Evolutionary conservation across 768 basidiomycete genomes (phyloP), one percentile per base, ranked within the genome.

Genomic region (Russula olivacea): DNA sequence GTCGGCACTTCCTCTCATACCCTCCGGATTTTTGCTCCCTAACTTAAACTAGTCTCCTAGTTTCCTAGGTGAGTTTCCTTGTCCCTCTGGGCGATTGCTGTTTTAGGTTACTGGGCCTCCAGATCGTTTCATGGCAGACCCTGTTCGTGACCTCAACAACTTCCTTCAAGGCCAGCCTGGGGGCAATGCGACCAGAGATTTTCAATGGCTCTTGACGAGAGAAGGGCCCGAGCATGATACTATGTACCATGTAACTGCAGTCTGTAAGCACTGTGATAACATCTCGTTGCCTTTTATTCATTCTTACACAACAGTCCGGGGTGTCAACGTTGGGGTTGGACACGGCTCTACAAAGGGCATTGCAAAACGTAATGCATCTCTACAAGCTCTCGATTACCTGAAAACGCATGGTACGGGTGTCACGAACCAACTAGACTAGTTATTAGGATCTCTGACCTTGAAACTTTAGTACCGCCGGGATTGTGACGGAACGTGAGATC

Each of bases 111-210:
- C 38, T 38, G 8, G 9, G 32, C 12, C 7, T 8, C 19, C 38
- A 59, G 52, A 51, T 21, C n/a, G 30, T 17, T 41, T 34, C 17
- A 64, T 66, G 59, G 48, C 19, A 41, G 66, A 66, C 38, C 63
- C 64, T 23, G 57, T 64, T 32, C 62, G 66, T 14, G 66, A 66
- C n/a, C 63, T 66, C 43, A 66, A 66, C 51, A 66, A 66, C 38
- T 65, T 19, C 17, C 50, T 66, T 9, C 66, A 66, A 21, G 49
- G 30, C 40, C 55, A 32, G 2, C 54, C 48, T 1, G 48, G n/a
- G 2, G 63, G 63, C 0, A 64, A 10, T 41, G 50, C 45, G 54
- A 50, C 54, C 40, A 50, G 38, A 25, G 63, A 64, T 4, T 47
- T 66, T 8, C 19, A 21, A 10, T 66, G 66, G 66, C 0, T 5